A percentile compares a stretch with the other conserved stretches of the same genome.
These are phyloP conservation scores for Plasmodium inui DNA, from an alignment of 169 alveolate genomes.

Conservation along the genomic window DNA sequence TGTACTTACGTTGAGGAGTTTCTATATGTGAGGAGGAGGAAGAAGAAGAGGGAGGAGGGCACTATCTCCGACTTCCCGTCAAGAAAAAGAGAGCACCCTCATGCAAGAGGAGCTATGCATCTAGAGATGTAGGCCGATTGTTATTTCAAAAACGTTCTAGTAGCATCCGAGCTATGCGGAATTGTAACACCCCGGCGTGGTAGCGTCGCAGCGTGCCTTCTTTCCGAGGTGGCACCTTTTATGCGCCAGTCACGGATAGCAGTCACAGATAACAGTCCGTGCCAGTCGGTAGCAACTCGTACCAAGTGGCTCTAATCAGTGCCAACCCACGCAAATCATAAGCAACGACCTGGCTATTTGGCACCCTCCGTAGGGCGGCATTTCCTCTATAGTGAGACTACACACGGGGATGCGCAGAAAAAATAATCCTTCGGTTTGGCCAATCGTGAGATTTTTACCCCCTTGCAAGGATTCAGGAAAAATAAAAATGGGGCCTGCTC, in stretches of 20 bases:
- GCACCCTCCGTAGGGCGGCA: not conserved
- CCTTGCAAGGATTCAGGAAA: not conserved
- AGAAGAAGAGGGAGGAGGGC: not conserved
- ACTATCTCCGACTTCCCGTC: not conserved
- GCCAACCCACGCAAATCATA: not conserved
- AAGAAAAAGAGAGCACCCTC: not conserved
- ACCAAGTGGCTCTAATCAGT: not conserved
- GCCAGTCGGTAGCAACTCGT: not conserved
- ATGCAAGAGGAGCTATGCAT: not conserved
- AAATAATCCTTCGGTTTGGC: not conserved
- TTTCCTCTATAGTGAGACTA: not conserved
- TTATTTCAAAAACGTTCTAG: not conserved
- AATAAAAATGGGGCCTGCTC: not conserved
- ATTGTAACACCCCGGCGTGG: not conserved
- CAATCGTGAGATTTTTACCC: not conserved
- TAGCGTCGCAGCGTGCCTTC: no score
- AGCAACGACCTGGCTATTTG: not conserved
- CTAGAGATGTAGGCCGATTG: not conserved
- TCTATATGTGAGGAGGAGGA: no score
- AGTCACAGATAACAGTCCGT: not conserved
- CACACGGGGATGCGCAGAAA: not conserved
- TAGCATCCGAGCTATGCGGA: not conserved
- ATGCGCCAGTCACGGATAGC: not conserved
- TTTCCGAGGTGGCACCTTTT: not conserved
- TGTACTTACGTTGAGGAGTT: not conserved